These are phyloP conservation scores for Sutorius eximius DNA, from an alignment of 1,284 basidiomycete species.

Conservation along the genomic window DNA sequence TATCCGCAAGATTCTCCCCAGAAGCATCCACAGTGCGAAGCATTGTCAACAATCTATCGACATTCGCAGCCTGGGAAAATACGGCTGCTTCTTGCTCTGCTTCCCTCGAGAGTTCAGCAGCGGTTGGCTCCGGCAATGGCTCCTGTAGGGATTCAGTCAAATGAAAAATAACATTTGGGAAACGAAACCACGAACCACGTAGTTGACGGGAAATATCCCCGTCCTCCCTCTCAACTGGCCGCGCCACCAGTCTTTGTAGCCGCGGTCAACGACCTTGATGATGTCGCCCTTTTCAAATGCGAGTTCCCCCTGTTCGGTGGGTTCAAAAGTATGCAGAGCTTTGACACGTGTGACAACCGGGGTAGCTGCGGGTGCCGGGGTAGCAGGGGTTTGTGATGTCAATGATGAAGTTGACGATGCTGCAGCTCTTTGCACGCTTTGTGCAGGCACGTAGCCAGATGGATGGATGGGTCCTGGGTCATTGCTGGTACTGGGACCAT, in stretches of 20 bases:
- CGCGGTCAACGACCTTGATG: constrained; percentile 94
- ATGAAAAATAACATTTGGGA: background rate
- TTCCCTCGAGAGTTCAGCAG: constrained; percentile 78
- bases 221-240: constrained; percentile 91
- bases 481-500: constrained; percentile 12
- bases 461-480: constrained; percentile 36
- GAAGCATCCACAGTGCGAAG: constrained; percentile 76
- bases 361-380: constrained; percentile 24
- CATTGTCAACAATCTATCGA: constrained; percentile 85
- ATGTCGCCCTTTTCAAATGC: constrained; percentile 92
- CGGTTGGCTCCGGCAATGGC: constrained; percentile 83
- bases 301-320: constrained; percentile 89
- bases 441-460: constrained; percentile 47
- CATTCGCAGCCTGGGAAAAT: constrained; percentile 81
- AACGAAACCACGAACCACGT: constrained; percentile 65
- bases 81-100: constrained; percentile 89
- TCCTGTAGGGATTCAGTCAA: constrained; percentile 51
- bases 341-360: constrained; percentile 78
- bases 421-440: constrained; percentile 33
- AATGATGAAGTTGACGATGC: constrained; percentile 30
- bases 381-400: constrained; percentile 15
- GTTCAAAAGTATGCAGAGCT: constrained; percentile 89
- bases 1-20: constrained; percentile 86
- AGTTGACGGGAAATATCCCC: constrained; percentile 98
- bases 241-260: constrained; percentile 98